These are phyloP conservation scores for Mycena capillaripes DNA, from an alignment of 768 basidiomycete genomes.

Conservation along the genomic window DNA sequence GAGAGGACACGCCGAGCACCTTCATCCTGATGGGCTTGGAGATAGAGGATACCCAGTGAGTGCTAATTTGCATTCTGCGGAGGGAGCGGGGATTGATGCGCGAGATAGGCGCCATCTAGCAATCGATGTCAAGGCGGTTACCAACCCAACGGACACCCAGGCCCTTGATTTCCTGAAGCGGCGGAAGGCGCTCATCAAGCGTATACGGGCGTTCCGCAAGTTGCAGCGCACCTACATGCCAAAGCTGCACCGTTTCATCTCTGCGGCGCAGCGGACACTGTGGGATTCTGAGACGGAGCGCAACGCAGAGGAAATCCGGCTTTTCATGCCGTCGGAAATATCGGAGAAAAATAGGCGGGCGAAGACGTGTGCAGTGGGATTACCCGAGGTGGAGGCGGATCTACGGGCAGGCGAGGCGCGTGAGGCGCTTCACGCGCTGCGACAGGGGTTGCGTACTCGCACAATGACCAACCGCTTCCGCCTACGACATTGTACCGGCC, in stretches of 20 bases:
- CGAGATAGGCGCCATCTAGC: neutral
- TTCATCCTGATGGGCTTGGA: no score
- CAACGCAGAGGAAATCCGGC: neutral
- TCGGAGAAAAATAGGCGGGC: neutral
- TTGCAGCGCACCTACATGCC: neutral
- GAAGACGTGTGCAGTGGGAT: neutral
- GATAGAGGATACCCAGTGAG: no score
- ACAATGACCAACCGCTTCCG: neutral
- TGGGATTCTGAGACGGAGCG: neutral
- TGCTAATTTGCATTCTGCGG: no score
- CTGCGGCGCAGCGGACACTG: neutral
- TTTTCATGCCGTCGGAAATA: neutral
- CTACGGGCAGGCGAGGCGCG: neutral
- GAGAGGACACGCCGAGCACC: no score
- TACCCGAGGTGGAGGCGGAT: neutral
- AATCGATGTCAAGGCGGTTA: neutral
- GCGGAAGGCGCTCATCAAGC: neutral
- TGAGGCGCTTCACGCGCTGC: neutral
- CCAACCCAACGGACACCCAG: neutral
- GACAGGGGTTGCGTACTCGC: neutral
- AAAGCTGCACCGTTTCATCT: neutral
- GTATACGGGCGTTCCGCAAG: neutral
- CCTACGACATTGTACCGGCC: no score
- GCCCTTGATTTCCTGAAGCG: neutral
- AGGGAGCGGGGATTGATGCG: no score